Conservation (phyloP, 176 grass and related monocot genomes). For the Phyllostachys edulis region DNA sequence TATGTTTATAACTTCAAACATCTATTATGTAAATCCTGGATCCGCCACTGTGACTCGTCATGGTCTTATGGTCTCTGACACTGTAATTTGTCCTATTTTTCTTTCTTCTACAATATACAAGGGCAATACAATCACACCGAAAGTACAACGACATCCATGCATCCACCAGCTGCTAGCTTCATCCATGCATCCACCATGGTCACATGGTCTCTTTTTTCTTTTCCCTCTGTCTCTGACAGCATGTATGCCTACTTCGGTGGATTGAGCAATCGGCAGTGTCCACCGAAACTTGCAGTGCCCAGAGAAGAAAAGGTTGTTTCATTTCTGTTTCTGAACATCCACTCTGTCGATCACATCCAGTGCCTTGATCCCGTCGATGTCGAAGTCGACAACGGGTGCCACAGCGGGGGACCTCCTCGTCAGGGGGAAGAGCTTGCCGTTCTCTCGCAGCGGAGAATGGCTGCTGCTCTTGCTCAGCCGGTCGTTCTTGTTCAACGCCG, state of each 20-base stretch:
- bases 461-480: slow-evolving; percentile 58
- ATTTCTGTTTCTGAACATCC: slow-evolving; percentile 3
- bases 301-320: background rate
- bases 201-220: background rate
- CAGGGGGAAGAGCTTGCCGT: slow-evolving; percentile 24
- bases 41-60: background rate
- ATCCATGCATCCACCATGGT: background rate
- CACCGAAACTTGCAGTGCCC: background rate
- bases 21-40: no score
- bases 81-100: background rate
- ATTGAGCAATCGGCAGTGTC: background rate
- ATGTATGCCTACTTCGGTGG: background rate
- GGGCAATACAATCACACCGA: background rate
- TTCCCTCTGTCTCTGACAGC: background rate
- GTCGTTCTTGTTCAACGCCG: slow-evolving; percentile 44
- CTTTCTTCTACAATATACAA: background rate
- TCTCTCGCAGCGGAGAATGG: background rate
- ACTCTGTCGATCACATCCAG: slow-evolving; percentile 43
- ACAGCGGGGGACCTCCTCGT: background rate
- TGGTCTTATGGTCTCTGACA: background rate
- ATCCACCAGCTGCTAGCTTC: background rate
- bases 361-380: slow-evolving; percentile 57
- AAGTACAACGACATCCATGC: background rate
- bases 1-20: no score
- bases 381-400: slow-evolving; percentile 12